Conservation (phyloP, 768 basidiomycete genomes). For the Podaxis sp. region DNA sequence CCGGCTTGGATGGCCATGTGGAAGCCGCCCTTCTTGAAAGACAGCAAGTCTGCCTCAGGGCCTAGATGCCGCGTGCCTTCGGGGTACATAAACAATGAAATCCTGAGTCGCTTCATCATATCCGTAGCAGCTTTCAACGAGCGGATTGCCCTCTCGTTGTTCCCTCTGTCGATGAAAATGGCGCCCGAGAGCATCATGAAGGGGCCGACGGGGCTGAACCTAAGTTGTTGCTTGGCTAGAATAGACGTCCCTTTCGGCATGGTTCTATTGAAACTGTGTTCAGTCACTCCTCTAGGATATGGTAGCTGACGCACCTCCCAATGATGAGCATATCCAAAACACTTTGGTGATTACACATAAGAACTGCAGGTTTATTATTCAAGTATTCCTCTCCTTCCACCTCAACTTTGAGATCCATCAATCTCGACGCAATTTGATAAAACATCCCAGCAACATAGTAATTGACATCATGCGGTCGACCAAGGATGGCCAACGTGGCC, state of each 20-base stretch:
- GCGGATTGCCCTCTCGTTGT: slow-evolving; percentile 67
- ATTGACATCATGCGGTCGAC: slow-evolving; percentile 78
- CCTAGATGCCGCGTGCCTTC: slow-evolving; percentile 88
- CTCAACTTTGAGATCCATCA: slow-evolving; percentile 65
- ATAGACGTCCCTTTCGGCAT: slow-evolving; percentile 84
- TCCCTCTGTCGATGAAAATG: slow-evolving; percentile 88
- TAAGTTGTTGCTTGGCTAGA: slow-evolving; percentile 90
- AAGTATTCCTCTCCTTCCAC: slow-evolving; percentile 89
- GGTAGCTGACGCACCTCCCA: slow-evolving; percentile 55
- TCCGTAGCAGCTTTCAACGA: slow-evolving; percentile 78
- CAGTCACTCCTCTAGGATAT: not conserved
- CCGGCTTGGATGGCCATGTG: slow-evolving; percentile 91
- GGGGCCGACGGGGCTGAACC: slow-evolving; percentile 85
- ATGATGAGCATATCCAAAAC: slow-evolving; percentile 85
- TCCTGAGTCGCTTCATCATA: slow-evolving; percentile 64
- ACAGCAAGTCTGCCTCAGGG: slow-evolving; percentile 64
- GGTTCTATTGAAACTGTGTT: slow-evolving; percentile 43
- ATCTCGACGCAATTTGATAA: slow-evolving; percentile 61
- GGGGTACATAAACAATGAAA: slow-evolving; percentile 93
- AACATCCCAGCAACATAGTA: slow-evolving; percentile 81
- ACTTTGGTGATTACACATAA: slow-evolving; percentile 92
- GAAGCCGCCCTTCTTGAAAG: slow-evolving; percentile 98
- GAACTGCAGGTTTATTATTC: slow-evolving; percentile 63
- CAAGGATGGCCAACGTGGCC: slow-evolving; percentile 61
- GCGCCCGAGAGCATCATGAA: slow-evolving; percentile 90